These are phyloP conservation scores for Zasmidium angulare DNA, from an alignment of 2,329 filamentous ascomycete genomes.

Conservation along the genomic window DNA sequence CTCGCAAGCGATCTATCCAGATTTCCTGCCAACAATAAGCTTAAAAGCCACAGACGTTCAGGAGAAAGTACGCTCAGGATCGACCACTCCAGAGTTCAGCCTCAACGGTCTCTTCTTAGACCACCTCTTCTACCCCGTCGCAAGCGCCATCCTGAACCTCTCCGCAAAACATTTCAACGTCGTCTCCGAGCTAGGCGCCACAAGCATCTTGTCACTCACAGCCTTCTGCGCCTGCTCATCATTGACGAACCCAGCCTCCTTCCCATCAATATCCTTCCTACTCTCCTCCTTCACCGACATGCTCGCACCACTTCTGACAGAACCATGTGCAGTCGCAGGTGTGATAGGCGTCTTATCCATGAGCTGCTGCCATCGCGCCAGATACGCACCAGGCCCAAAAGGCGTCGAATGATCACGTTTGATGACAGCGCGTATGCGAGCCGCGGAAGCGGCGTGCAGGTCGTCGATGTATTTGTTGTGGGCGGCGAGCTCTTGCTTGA, in stretches of 20 bases:
- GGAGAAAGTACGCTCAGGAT: no score
- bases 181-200: slow-evolving; percentile 31
- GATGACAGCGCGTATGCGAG: slow-evolving; percentile 60
- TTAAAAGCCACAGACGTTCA: no score
- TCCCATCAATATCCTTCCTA: slow-evolving; percentile 37
- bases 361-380: slow-evolving; percentile 69
- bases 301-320: slow-evolving; percentile 46
- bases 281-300: slow-evolving; percentile 38
- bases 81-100: no score
- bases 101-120: no score
- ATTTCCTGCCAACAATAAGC: no score
- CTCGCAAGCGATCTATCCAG: no score
- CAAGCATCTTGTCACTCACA: slow-evolving; percentile 28
- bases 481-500: slow-evolving; percentile 57
- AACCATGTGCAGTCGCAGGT: slow-evolving; percentile 54
- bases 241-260: slow-evolving; percentile 25
- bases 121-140: slow-evolving; percentile 20
- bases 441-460: slow-evolving; percentile 55
- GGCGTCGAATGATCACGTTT: slow-evolving; percentile 42
- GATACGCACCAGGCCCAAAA: slow-evolving; percentile 69
- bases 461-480: slow-evolving; percentile 61
- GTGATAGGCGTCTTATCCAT: slow-evolving; percentile 70
- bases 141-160: slow-evolving; percentile 36
- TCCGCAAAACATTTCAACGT: slow-evolving; percentile 34
- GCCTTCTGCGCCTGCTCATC: slow-evolving; percentile 33